Conservation (phyloP, 108 stramenopile species). For the Tribonema minus region DNA sequence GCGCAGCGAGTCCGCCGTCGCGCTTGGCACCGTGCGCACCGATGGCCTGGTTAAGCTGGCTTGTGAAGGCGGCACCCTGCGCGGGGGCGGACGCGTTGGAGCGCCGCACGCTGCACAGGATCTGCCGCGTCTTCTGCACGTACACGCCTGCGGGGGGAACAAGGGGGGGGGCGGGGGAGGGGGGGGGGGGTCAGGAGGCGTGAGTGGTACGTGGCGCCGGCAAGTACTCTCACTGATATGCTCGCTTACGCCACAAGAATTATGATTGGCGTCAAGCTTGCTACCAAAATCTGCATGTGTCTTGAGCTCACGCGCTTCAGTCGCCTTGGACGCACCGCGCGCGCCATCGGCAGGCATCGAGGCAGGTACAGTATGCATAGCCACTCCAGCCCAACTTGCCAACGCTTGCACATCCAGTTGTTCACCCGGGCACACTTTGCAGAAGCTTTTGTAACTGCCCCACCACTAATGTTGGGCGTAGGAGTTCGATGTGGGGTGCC, state of each 20-base stretch:
- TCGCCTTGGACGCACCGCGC: background rate
- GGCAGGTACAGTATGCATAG: background rate
- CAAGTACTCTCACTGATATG: background rate
- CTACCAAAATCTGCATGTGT: too few relatives aligned
- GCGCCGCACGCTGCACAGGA: slow-evolving; percentile 68
- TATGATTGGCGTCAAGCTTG: slow-evolving; percentile 69
- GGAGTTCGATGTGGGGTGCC: too few relatives aligned
- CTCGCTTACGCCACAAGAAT: slow-evolving; percentile 27
- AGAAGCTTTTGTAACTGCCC: too few relatives aligned
- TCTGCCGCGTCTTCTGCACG: slow-evolving; percentile 77
- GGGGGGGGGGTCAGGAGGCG: background rate
- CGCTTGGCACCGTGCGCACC: slow-evolving; percentile 19
- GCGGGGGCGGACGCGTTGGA: background rate
- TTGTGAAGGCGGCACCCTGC: background rate
- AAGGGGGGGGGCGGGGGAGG: too few relatives aligned
- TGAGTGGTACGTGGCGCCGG: background rate
- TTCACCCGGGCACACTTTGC: too few relatives aligned
- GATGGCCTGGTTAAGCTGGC: slow-evolving; percentile 5
- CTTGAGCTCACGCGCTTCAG: background rate
- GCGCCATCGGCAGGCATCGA: background rate
- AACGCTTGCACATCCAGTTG: too few relatives aligned
- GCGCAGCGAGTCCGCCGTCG: background rate
- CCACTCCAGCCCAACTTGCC: background rate
- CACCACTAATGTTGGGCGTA: too few relatives aligned
- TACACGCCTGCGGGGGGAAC: slow-evolving; percentile 54